A percentile compares a stretch with the other conserved stretches of the same genome.
Evolutionary conservation across 495 filamentous ascomycete genomes (phyloP).

Genomic region (Cercophora scortea): DNA sequence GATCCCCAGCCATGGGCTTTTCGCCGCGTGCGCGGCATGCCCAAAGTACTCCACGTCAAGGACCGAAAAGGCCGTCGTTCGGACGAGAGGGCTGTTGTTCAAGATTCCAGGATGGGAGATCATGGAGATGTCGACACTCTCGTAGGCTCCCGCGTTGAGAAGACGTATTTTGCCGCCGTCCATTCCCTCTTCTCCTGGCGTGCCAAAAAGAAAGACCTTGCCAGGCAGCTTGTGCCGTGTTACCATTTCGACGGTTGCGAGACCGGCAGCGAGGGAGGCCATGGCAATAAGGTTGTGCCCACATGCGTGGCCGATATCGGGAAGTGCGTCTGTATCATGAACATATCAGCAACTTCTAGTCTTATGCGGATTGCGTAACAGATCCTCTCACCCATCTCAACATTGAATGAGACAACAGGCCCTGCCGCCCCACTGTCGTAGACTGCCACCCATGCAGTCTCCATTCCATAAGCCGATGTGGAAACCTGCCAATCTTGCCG

Average conservation of each 20-base stretch:
- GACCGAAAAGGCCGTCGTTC: conserved; percentile 40
- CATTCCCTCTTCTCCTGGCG: conserved; percentile 55
- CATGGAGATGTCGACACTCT: conserved; percentile 52
- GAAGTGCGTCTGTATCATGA: conserved; percentile 46
- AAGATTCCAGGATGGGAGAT: conserved; percentile 52
- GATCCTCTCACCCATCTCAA: conserved; percentile 41
- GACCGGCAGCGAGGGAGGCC: conserved; percentile 49
- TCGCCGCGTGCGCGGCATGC: conserved; percentile 47
- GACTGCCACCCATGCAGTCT: conserved; percentile 51
- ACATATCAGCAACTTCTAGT: too few species aligned
- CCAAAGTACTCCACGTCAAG: conserved; percentile 47
- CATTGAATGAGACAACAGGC: conserved; percentile 49
- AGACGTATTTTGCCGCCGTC: background rate
- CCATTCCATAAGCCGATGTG: conserved; percentile 43
- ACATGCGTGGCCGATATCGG: conserved; percentile 57
- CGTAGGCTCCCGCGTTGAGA: background rate
- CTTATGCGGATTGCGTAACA: too few species aligned
- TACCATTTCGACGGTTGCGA: conserved; percentile 46
- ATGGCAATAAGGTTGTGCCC: conserved; percentile 66
- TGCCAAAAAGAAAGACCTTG: conserved; percentile 57
- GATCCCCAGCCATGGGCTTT: conserved; percentile 55
- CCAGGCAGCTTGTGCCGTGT: conserved; percentile 39
- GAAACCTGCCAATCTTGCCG: conserved; percentile 48
- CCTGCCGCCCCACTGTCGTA: conserved; percentile 41
- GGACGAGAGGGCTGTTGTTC: conserved; percentile 33